Evolutionary conservation across 352 stramenopile species (phyloP).

Genomic region (Phytopythium litorale): DNA sequence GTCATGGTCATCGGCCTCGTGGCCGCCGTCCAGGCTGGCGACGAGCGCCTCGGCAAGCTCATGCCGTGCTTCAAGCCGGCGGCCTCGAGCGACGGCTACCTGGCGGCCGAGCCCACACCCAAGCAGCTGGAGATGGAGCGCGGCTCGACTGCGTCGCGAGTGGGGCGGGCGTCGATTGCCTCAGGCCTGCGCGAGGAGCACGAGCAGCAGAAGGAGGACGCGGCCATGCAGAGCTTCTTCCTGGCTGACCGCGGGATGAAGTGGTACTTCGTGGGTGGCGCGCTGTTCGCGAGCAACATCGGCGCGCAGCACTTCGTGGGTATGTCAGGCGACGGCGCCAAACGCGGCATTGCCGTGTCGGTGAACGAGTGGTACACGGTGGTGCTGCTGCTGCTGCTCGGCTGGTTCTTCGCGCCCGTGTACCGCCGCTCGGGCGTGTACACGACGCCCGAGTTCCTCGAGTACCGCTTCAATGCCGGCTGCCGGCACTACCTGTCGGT

Average conservation of each 20-base stretch:
- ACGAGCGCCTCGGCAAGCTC: not conserved
- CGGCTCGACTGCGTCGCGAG: not conserved
- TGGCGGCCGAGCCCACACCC: not conserved
- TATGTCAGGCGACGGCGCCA: slow-evolving; percentile 58
- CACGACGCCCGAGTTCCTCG: slow-evolving; percentile 48
- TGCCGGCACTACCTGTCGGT: slow-evolving; percentile 59
- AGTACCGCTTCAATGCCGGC: slow-evolving; percentile 41
- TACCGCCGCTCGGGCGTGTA: slow-evolving; percentile 56
- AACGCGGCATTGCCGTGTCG: slow-evolving; percentile 48
- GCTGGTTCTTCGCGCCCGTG: slow-evolving; percentile 61
- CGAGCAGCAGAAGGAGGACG: slow-evolving; percentile 20
- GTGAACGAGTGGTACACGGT: slow-evolving; percentile 68
- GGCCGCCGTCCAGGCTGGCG: not conserved
- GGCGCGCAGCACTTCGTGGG: slow-evolving; percentile 71
- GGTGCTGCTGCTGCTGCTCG: slow-evolving; percentile 50
- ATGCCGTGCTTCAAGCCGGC: not conserved
- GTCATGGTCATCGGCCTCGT: not conserved
- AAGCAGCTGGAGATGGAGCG: not conserved
- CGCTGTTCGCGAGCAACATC: slow-evolving; percentile 66
- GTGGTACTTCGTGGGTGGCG: slow-evolving; percentile 60
- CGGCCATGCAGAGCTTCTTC: slow-evolving; percentile 52
- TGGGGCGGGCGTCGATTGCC: not conserved
- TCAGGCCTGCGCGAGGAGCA: slow-evolving; percentile 15
- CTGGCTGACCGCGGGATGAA: slow-evolving; percentile 61
- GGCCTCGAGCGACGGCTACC: not conserved